These are phyloP conservation scores for Hyaloperonospora arabidopsidis DNA, from an alignment of 352 stramenopile species.

Conservation along the genomic window DNA sequence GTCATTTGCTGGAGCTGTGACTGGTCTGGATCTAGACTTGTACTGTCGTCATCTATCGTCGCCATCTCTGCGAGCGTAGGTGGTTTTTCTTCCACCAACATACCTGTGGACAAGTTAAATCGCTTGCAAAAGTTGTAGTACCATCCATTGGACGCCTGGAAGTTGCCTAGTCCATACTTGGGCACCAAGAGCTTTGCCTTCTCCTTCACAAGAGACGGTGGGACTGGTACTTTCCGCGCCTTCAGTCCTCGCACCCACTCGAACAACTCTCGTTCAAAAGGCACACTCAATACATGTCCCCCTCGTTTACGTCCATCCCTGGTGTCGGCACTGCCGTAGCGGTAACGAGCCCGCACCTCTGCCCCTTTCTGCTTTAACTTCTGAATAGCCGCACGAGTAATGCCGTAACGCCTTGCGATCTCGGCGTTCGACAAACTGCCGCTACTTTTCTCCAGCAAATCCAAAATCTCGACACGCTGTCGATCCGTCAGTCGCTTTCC, in stretches of 20 bases:
- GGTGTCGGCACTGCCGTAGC: slow-evolving; percentile 30
- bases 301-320: slow-evolving; percentile 36
- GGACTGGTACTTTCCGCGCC: slow-evolving; percentile 35
- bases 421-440: slow-evolving; percentile 38
- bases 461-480: slow-evolving; percentile 42
- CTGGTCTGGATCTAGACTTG: slow-evolving; percentile 10
- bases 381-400: slow-evolving; percentile 38
- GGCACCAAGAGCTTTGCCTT: slow-evolving; percentile 43
- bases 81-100: slow-evolving; percentile 26
- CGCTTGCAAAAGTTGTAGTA: slow-evolving; percentile 49
- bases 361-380: slow-evolving; percentile 38
- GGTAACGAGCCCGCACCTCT: slow-evolving; percentile 33
- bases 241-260: slow-evolving; percentile 42
- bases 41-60: slow-evolving; percentile 1
- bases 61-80: background rate
- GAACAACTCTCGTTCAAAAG: slow-evolving; percentile 39
- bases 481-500: slow-evolving; percentile 40
- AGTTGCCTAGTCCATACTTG: slow-evolving; percentile 35
- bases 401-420: slow-evolving; percentile 36
- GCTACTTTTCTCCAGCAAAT: slow-evolving; percentile 32
- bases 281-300: slow-evolving; percentile 27
- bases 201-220: slow-evolving; percentile 42
- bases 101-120: slow-evolving; percentile 29
- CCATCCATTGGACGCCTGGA: slow-evolving; percentile 45
- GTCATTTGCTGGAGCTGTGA: slow-evolving; percentile 19